Conservation (phyloP, 1,284 basidiomycete species). For the Limonomyces culmigenus region DNA sequence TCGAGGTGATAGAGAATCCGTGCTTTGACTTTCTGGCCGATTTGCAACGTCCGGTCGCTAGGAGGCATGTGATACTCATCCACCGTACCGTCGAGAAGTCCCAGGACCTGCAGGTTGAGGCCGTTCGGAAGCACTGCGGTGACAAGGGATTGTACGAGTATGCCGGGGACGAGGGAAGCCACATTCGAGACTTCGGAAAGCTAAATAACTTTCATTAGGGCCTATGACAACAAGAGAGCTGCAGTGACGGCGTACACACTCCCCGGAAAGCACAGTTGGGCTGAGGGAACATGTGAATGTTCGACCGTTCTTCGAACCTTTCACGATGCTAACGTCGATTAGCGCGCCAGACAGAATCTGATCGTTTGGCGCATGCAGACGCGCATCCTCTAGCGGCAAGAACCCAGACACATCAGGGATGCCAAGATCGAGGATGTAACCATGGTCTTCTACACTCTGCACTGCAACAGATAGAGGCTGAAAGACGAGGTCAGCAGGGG, state of each 20-base stretch:
- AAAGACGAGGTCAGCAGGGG: conserved; percentile 5
- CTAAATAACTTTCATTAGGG: conserved; percentile 15
- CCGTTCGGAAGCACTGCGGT: conserved; percentile 71
- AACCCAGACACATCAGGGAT: conserved; percentile 64
- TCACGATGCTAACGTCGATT: conserved; percentile 43
- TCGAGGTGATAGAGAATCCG: conserved; percentile 76
- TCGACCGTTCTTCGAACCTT: conserved; percentile 53
- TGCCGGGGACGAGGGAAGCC: conserved; percentile 75
- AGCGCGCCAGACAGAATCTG: conserved; percentile 52
- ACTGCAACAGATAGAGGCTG: conserved; percentile 66
- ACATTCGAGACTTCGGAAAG: conserved; percentile 66
- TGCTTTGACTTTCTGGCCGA: conserved; percentile 80
- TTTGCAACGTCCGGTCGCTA: conserved; percentile 40
- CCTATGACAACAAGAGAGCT: conserved; percentile 1
- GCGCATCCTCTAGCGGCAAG: conserved; percentile 54
- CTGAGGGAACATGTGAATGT: no score
- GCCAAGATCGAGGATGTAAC: conserved; percentile 83
- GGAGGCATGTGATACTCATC: conserved; percentile 67
- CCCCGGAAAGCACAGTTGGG: no score
- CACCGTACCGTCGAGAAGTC: conserved; percentile 87
- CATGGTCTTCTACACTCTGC: conserved; percentile 86
- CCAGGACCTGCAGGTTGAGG: conserved; percentile 80
- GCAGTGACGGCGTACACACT: no score
- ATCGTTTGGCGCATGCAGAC: no score
- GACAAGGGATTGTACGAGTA: conserved; percentile 72